These are phyloP conservation scores for Alternaria metachromatica DNA, from an alignment of 2,329 filamentous ascomycete genomes.

Conservation along the genomic window DNA sequence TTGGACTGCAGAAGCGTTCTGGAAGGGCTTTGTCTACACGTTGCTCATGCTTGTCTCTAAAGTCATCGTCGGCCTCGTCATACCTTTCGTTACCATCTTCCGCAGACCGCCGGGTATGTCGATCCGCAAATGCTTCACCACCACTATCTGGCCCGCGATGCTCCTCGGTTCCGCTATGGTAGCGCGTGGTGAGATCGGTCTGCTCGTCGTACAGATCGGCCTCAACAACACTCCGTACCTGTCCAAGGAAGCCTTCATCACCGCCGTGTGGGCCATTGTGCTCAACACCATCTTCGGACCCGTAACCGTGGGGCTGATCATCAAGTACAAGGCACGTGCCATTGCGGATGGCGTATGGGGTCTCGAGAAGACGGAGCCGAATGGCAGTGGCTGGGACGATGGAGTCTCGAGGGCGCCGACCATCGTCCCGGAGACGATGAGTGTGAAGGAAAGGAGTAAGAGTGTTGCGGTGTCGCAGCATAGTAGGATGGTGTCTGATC, in stretches of 20 bases:
- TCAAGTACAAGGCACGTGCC: constrained; percentile 26
- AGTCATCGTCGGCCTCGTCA: constrained; percentile 13
- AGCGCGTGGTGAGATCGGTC: background rate
- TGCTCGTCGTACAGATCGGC: background rate
- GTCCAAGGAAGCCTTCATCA: constrained; percentile 29
- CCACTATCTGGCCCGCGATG: background rate
- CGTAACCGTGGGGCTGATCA: constrained; percentile 25
- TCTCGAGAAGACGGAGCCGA: background rate
- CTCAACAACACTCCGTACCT: constrained; percentile 18
- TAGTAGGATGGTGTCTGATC: constrained; percentile 27
- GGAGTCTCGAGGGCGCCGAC: background rate
- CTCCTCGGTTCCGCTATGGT: background rate
- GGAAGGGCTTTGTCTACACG: constrained; percentile 34
- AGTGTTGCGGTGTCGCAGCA: constrained; percentile 29
- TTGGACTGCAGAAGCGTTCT: constrained; percentile 32
- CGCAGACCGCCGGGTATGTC: background rate
- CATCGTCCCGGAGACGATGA: background rate
- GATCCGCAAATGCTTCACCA: background rate
- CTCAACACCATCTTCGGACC: constrained; percentile 32
- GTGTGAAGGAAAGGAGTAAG: background rate
- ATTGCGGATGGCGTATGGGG: background rate
- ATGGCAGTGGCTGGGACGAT: background rate
- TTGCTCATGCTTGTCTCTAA: constrained; percentile 32
- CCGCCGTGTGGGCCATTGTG: constrained; percentile 32
- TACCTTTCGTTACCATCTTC: background rate